Conservation (phyloP, 257 asterid species). For the Nicotiana otophora region DNA sequence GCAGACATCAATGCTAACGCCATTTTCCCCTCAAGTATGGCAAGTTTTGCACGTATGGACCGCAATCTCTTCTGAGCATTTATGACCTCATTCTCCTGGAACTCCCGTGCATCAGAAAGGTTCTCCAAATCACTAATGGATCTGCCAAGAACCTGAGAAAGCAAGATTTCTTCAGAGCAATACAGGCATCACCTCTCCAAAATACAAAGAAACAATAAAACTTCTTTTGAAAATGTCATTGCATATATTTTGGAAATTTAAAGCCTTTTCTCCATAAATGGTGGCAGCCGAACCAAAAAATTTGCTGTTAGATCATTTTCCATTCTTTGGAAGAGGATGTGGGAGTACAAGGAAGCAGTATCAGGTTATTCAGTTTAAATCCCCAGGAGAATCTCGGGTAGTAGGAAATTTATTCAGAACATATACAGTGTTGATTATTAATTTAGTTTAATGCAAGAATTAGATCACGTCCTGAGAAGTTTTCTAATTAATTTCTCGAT, state of each 20-base stretch:
- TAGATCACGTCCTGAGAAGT: not conserved
- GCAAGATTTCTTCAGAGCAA: not conserved
- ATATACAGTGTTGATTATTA: not conserved
- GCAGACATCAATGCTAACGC: conserved; percentile 55
- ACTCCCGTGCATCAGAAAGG: conserved; percentile 76
- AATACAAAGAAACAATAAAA: not conserved
- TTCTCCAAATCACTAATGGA: conserved; percentile 31
- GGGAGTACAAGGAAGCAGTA: not conserved
- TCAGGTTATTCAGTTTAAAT: not conserved
- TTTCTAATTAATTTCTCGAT: not conserved
- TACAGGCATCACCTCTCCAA: not conserved
- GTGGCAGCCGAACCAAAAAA: not conserved
- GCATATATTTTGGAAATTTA: not conserved
- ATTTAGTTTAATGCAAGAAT: no score
- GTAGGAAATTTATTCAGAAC: not conserved
- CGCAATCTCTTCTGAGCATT: conserved; percentile 58
- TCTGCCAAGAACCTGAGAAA: conserved; percentile 42
- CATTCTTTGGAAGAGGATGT: not conserved
- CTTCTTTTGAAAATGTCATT: not conserved
- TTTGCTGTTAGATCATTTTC: not conserved
- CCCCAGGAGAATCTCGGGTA: not conserved
- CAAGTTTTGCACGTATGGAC: conserved; percentile 64
- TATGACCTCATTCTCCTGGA: conserved; percentile 75
- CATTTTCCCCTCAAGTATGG: conserved; percentile 80
- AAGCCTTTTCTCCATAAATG: not conserved